A percentile compares a stretch with the other conserved stretches of the same genome.
These are phyloP conservation scores for Candida dendrica DNA, from an alignment of 805 yeast species.

Conservation along the genomic window DNA sequence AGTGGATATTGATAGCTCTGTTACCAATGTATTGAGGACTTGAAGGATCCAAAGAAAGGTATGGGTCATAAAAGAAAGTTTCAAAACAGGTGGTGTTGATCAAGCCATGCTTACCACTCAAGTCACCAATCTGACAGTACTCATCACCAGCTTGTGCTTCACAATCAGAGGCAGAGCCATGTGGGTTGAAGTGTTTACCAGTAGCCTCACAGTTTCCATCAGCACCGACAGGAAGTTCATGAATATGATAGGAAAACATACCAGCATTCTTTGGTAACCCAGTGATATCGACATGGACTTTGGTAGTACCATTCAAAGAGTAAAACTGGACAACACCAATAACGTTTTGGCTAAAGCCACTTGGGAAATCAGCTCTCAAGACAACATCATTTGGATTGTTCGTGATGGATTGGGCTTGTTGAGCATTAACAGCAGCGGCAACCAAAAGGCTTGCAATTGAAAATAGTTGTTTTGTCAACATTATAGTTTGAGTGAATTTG, in stretches of 20 bases:
- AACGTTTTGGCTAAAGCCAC: constrained; percentile 25
- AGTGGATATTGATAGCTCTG: constrained; percentile 49
- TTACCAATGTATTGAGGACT: constrained; percentile 56
- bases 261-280: constrained; percentile 64
- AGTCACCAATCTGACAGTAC: constrained; percentile 64
- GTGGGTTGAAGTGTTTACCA: constrained; percentile 61
- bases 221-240: constrained; percentile 46
- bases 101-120: constrained; percentile 72
- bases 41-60: constrained; percentile 49
- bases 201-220: constrained; percentile 46
- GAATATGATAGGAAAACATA: constrained; percentile 65
- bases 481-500: too few relatives aligned
- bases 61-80: constrained; percentile 56
- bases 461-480: not conserved
- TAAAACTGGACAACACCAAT: constrained; percentile 53
- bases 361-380: constrained; percentile 23
- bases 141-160: constrained; percentile 43
- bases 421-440: constrained; percentile 6
- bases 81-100: constrained; percentile 66
- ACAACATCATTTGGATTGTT: constrained; percentile 20
- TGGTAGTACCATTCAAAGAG: constrained; percentile 50
- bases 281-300: constrained; percentile 64
- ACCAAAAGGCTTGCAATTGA: not conserved
- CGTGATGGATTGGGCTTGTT: constrained; percentile 9
- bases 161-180: constrained; percentile 46